Percentiles rank a stretch among this genome's conserved stretches.
Conservation (phyloP, 192 early-diverging fungal genomes). For the Coemansia sp. region DNA sequence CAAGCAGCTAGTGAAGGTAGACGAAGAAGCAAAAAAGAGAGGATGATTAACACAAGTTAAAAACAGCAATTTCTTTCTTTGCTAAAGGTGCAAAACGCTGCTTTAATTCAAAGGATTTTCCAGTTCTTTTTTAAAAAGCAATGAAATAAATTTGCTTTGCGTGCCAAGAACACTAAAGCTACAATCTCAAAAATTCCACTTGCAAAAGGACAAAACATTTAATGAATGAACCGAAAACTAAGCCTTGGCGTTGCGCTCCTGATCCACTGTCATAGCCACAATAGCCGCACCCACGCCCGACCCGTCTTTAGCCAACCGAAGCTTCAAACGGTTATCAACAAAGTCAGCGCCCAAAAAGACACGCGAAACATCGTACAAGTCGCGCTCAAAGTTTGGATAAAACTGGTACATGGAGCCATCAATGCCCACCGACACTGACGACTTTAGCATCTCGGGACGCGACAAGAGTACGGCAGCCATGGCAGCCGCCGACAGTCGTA, state of each 20-base stretch:
- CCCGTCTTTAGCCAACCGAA: constrained; percentile 76
- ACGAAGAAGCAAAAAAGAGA: background rate
- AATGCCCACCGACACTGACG: constrained; percentile 52
- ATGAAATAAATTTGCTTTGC: no score
- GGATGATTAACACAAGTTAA: background rate
- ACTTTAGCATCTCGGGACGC: constrained; percentile 39
- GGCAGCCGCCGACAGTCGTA: constrained; percentile 74
- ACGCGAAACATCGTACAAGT: constrained; percentile 73
- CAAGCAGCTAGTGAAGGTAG: background rate
- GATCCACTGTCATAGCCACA: constrained; percentile 52
- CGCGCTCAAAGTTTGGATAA: constrained; percentile 63
- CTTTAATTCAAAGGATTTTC: no score
- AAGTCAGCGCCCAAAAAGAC: constrained; percentile 64
- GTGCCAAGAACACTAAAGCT: no score
- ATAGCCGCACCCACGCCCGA: constrained; percentile 78
- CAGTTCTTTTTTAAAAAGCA: background rate
- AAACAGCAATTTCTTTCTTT: background rate
- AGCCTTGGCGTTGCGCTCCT: background rate
- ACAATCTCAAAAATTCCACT: no score
- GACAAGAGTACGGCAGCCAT: constrained; percentile 64
- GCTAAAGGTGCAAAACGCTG: no score
- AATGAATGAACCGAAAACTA: no score
- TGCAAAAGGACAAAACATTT: background rate
- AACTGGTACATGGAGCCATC: constrained; percentile 69
- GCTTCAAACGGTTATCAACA: constrained; percentile 58